Evolutionary conservation across 2,329 filamentous ascomycete species (phyloP).

Genomic region (Emydomyces testavorans): DNA sequence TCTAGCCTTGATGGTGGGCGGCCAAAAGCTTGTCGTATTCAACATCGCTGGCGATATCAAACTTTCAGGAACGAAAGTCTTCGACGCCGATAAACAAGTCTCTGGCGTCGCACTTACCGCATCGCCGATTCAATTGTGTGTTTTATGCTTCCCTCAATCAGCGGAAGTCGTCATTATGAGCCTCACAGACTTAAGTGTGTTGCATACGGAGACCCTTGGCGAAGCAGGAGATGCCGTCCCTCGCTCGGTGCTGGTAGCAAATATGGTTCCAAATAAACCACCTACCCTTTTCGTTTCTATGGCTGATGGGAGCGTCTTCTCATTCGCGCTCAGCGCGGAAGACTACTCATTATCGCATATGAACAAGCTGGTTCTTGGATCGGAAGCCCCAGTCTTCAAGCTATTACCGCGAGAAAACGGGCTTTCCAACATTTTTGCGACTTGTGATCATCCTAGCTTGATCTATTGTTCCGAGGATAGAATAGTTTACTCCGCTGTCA

Average conservation of each 20-base stretch:
- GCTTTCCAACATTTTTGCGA: slow-evolving; percentile 75
- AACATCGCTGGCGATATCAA: slow-evolving; percentile 48
- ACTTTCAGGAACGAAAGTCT: slow-evolving; percentile 48
- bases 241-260: slow-evolving; percentile 65
- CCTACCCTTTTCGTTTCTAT: slow-evolving; percentile 80
- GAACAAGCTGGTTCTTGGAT: slow-evolving; percentile 76
- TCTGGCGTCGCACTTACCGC: slow-evolving; percentile 70
- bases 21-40: slow-evolving; percentile 59
- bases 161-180: slow-evolving; percentile 65
- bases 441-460: slow-evolving; percentile 83
- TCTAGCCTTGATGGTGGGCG: slow-evolving; percentile 64
- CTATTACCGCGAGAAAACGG: slow-evolving; percentile 57
- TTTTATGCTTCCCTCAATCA: slow-evolving; percentile 81
- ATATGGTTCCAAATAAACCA: slow-evolving; percentile 54
- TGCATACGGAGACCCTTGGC: slow-evolving; percentile 53
- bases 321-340: slow-evolving; percentile 56
- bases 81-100: slow-evolving; percentile 60
- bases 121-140: slow-evolving; percentile 52
- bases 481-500: slow-evolving; percentile 86
- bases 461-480: slow-evolving; percentile 83
- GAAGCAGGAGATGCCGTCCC: slow-evolving; percentile 66
- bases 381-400: slow-evolving; percentile 71
- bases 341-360: slow-evolving; percentile 56
- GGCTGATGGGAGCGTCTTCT: slow-evolving; percentile 83
- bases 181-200: slow-evolving; percentile 52